Evolutionary conservation across 2,329 filamentous ascomycete genomes (phyloP), one percentile per base, ranked within the genome.

Genomic region (Sporothrix brunneoviolacea): DNA sequence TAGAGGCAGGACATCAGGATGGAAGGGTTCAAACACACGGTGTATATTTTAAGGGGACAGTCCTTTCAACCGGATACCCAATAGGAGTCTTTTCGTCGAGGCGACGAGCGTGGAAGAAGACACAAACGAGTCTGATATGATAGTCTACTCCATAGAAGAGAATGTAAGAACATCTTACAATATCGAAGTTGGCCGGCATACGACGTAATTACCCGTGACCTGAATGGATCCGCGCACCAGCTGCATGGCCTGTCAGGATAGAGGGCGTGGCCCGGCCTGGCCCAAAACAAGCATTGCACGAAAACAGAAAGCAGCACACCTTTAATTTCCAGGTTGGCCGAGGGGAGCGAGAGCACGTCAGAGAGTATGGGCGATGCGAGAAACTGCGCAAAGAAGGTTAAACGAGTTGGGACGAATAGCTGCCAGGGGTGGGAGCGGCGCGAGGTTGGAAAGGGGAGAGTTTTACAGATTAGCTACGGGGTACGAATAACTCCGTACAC

Each of bases 61-160:
- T 54, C 53, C 50, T 54, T 52, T 52, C 52, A 54, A 54, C 53
- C 53, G 53, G 53, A 54, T 52, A 52, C 53, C 53, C 53, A 54
- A 38, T 27, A 27, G n/a, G n/a, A n/a, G n/a, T n/a, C n/a, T 4
- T 21, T 36, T 36, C 40, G 37, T 49, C 30, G 16, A 18, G 38
- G 30, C 8, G 47, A 21, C 21, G 19, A 28, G 39, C 41, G 30
- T 22, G 30, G 30, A 36, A 36, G 47, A 42, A 33, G 24, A 28
- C 5, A 28, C 24, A 28, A 10, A 28, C 24, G n/a, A n/a, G 24
- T 28, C 24, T 28, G 24, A 28, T 28, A 28, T 5, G 13, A 13
- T 15, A 35, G 32, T 16, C 24, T 22, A 30, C 18, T 36, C 36
- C 46, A 40, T 40, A 38, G 46, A 33, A 38, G 27, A 41, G 21